phyloP scores from a whole-genome alignment of 305 asterid genomes.

The Fraxinus baroniana region DNA sequence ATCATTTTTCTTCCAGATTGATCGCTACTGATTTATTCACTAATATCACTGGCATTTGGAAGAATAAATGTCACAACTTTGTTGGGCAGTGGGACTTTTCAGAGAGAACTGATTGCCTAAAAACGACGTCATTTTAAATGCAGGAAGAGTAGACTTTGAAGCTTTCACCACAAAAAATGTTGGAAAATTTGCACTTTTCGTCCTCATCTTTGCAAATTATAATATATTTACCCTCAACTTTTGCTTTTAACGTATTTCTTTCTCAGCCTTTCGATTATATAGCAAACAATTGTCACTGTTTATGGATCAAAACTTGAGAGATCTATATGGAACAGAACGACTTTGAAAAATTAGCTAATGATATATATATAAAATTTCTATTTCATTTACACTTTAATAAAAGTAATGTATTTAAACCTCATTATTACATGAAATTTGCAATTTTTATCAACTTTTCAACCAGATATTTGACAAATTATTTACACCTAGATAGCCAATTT shows the following conservation, averaged over 20 bases:
- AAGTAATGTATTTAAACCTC: neutral
- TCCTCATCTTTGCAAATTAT: neutral
- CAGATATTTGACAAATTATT: neutral
- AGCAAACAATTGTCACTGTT: neutral
- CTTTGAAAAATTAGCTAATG: no score
- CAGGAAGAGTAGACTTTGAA: neutral
- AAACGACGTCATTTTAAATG: neutral
- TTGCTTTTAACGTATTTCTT: neutral
- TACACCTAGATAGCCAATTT: neutral
- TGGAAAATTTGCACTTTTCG: neutral
- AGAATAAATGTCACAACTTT: neutral
- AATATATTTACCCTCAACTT: neutral
- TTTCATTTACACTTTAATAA: neutral
- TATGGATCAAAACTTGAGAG: no score
- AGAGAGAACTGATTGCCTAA: neutral
- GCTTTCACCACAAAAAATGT: neutral
- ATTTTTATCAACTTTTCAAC: no score
- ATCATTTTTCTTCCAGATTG: conserved; percentile 20
- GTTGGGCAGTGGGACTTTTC: neutral
- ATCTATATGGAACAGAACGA: no score
- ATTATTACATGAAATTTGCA: neutral
- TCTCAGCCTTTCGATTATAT: neutral
- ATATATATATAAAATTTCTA: no score
- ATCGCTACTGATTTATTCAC: neutral
- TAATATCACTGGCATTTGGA: neutral